Evolutionary conservation across 768 basidiomycete species (phyloP).

Genomic region (Mycena belliarum): DNA sequence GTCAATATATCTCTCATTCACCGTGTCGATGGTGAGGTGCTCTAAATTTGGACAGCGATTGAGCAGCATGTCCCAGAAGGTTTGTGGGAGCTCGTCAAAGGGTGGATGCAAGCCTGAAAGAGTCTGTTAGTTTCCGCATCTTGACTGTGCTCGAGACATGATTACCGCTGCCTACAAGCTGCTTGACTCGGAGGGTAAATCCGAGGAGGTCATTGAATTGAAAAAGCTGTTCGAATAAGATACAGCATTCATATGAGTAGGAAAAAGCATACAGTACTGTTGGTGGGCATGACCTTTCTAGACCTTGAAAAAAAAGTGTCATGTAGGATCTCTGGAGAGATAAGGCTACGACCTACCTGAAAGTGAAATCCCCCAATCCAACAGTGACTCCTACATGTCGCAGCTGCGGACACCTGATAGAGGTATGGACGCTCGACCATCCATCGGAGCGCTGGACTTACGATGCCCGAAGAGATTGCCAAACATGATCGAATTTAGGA

Average conservation of each 20-base stretch:
- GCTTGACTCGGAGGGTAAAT: constrained; percentile 21
- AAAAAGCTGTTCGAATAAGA: constrained; percentile 10
- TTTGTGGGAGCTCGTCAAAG: constrained; percentile 22
- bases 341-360: constrained; percentile 8
- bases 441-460: background rate
- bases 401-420: constrained; percentile 14
- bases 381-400: constrained; percentile 18
- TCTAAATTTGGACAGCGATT: constrained; percentile 17
- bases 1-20: constrained; percentile 23
- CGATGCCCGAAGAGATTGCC: constrained; percentile 14
- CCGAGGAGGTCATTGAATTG: constrained; percentile 15
- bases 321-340: background rate
- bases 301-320: constrained; percentile 3
- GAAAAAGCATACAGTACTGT: constrained; percentile 9
- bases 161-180: constrained; percentile 18
- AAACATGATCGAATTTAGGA: constrained; percentile 17
- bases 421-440: background rate
- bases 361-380: constrained; percentile 21
- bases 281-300: constrained; percentile 20
- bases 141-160: too few species aligned
- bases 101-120: constrained; percentile 18
- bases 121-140: background rate
- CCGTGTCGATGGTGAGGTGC: constrained; percentile 20
- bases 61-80: constrained; percentile 20
- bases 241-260: background rate